These are phyloP conservation scores for Omphalea diandra DNA, from an alignment of 441 rosid genomes.

Conservation along the genomic window DNA sequence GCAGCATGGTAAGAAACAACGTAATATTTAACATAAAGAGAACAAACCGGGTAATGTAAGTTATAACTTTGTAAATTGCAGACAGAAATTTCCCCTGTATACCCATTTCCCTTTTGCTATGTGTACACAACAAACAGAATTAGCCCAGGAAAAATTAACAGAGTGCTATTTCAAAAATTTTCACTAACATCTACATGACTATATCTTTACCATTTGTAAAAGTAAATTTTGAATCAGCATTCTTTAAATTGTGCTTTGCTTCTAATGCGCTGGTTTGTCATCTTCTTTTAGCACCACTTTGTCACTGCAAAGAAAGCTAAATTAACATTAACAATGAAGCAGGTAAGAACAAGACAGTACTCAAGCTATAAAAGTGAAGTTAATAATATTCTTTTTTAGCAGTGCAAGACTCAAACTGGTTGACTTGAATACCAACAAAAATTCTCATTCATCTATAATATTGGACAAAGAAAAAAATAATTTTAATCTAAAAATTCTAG, in stretches of 20 bases:
- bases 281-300: neutral
- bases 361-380: no score
- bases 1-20: no score
- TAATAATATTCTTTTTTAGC: no score
- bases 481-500: no score
- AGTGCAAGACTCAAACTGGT: no score
- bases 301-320: slow-evolving; percentile 1
- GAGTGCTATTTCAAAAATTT: neutral
- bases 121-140: neutral
- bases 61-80: no score
- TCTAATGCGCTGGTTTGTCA: neutral
- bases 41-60: no score
- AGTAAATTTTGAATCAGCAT: neutral
- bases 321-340: neutral
- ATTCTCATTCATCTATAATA: no score
- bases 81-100: neutral
- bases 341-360: neutral
- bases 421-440: no score
- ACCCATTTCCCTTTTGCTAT: neutral
- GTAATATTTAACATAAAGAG: no score
- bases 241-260: neutral
- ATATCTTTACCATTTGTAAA: neutral
- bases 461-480: no score
- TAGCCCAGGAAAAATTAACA: neutral
- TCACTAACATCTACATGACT: neutral